phyloP scores from a whole-genome alignment of 2,329 filamentous ascomycete genomes.

The Lachnellula cervina region DNA sequence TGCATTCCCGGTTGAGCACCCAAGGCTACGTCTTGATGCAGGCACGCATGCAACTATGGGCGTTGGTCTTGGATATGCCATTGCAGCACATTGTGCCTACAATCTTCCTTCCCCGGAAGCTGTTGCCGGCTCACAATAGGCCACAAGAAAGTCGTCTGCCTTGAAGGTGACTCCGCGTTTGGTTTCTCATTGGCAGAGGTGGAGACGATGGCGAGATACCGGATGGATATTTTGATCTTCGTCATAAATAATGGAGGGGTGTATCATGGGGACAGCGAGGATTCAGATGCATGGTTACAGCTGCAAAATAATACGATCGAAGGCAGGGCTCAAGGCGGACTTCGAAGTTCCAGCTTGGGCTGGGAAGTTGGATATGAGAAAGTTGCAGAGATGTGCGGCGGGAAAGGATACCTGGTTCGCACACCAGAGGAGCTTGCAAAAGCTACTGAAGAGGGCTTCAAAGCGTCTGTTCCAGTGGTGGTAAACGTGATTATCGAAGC shows the following conservation, averaged over 20 bases:
- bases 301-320: conserved; percentile 37
- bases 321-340: conserved; percentile 30
- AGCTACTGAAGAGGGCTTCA: conserved; percentile 47
- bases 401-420: conserved; percentile 46
- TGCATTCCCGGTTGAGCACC: conserved; percentile 48
- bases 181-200: conserved; percentile 52
- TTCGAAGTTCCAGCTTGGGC: conserved; percentile 46
- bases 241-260: conserved; percentile 52
- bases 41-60: conserved; percentile 58
- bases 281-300: conserved; percentile 39
- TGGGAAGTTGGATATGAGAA: conserved; percentile 53
- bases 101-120: conserved; percentile 39
- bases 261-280: conserved; percentile 40
- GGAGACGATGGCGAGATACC: conserved; percentile 51
- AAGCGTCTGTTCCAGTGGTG: conserved; percentile 42
- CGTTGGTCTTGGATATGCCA: conserved; percentile 51
- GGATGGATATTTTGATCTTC: conserved; percentile 50
- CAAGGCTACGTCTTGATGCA: conserved; percentile 51
- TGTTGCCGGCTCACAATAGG: conserved; percentile 22
- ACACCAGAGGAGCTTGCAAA: conserved; percentile 46
- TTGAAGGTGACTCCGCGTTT: conserved; percentile 53
- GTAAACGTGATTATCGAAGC: conserved; percentile 53
- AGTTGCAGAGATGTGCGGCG: conserved; percentile 50
- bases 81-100: conserved; percentile 52
- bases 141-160: conserved; percentile 48